Percentiles rank a stretch among this genome's conserved stretches.
Conservation (phyloP, 768 basidiomycete species). For the Agaricus subrufescens region DNA sequence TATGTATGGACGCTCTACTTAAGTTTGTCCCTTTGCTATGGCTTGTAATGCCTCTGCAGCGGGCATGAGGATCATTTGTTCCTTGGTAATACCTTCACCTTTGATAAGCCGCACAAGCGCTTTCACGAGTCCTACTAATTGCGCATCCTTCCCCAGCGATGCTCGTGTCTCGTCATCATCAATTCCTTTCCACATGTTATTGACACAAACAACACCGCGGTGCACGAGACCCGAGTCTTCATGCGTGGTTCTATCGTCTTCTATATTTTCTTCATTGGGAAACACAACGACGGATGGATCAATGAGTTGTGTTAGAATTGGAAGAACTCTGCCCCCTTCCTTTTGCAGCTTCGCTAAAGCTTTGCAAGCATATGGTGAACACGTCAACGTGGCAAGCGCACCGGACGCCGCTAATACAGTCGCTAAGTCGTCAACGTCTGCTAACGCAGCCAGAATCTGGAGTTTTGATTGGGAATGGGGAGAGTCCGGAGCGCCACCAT, state of each 20-base stretch:
- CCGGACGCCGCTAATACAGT: constrained; percentile 91
- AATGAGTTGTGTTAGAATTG: constrained; percentile 62
- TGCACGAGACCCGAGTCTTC: constrained; percentile 64
- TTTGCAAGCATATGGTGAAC: constrained; percentile 53
- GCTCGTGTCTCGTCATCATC: constrained; percentile 32
- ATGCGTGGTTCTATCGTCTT: constrained; percentile 31
- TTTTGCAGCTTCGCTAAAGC: constrained; percentile 60
- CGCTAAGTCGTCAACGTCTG: constrained; percentile 78
- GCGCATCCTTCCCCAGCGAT: constrained; percentile 46
- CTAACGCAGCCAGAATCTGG: constrained; percentile 78
- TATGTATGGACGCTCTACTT: not conserved
- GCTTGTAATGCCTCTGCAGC: constrained; percentile 48
- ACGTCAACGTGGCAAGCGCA: constrained; percentile 77
- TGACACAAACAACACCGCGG: constrained; percentile 71
- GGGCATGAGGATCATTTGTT: constrained; percentile 38
- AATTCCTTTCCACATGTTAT: constrained; percentile 53
- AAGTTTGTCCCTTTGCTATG: constrained; percentile 13
- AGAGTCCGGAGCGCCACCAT: constrained; percentile 42
- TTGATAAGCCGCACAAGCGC: constrained; percentile 50
- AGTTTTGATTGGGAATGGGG: constrained; percentile 56
- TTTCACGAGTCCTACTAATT: constrained; percentile 45
- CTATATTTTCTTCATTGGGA: constrained; percentile 24
- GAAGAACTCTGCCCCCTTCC: constrained; percentile 59
- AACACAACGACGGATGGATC: constrained; percentile 42
- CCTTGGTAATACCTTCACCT: constrained; percentile 24